Conservation (phyloP, 1,284 basidiomycete genomes). For the Rugosomyces carneus region DNA sequence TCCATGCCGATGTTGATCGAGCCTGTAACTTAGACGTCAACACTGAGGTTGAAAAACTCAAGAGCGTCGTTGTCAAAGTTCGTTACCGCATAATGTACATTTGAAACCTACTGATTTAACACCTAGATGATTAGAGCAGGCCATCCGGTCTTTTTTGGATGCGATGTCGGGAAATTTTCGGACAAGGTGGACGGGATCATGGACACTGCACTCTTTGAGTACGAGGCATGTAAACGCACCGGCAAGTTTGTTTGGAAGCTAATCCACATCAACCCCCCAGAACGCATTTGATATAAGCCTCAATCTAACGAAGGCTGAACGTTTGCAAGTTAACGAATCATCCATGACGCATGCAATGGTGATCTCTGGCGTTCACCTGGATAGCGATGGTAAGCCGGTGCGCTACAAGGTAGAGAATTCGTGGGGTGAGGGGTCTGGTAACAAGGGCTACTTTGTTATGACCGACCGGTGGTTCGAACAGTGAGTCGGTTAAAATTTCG, state of each 20-base stretch:
- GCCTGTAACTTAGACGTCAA: conserved; percentile 69
- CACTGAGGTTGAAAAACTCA: conserved; percentile 76
- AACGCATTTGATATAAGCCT: conserved; percentile 54
- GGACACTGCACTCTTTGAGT: conserved; percentile 81
- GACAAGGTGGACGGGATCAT: conserved; percentile 71
- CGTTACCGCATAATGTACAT: background rate
- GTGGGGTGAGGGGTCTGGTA: conserved; percentile 79
- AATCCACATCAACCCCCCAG: conserved; percentile 20
- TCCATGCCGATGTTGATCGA: conserved; percentile 2
- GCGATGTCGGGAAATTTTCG: conserved; percentile 81
- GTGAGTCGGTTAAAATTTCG: conserved; percentile 38
- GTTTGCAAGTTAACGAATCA: conserved; percentile 77
- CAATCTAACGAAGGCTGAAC: conserved; percentile 76
- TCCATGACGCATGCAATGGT: conserved; percentile 94
- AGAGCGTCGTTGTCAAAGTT: conserved; percentile 72
- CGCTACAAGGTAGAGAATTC: conserved; percentile 95
- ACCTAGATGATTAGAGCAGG: conserved; percentile 76
- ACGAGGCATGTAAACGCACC: conserved; percentile 47
- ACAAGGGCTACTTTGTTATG: conserved; percentile 93
- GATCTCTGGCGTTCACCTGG: conserved; percentile 88
- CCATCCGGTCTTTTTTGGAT: conserved; percentile 92
- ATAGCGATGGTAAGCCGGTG: conserved; percentile 67
- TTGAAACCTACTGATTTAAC: background rate
- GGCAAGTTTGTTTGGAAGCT: background rate
- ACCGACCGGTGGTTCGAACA: conserved; percentile 88